Evolutionary conservation across 306 rosid genomes (phyloP), one percentile per base, ranked within the genome.

Genomic region (Oemleria cerasiformis): DNA sequence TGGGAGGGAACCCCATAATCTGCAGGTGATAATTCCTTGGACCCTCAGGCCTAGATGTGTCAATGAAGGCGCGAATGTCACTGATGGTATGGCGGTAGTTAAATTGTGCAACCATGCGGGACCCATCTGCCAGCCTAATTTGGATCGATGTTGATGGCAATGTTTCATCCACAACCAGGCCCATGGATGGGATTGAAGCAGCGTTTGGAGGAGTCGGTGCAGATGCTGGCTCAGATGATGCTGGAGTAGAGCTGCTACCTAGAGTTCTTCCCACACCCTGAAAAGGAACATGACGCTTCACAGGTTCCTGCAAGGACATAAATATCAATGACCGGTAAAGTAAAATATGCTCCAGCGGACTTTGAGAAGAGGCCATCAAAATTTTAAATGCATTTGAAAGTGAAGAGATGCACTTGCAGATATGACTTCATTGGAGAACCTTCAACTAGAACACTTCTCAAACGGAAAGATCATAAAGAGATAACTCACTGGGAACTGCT

Each of bases 241-340:
- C 75, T 38, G 97, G 80, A 73, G 79, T 57, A 64, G 98, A 86
- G 85, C 88, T 84, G 86, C 96, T 75, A 78, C 97, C 99, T 9
- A 94, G 87, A 73, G 99, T 91, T 82, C 97, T 89, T 75, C 99
- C 99, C 55, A 86, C 88, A 45, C 97, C 99, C 76, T 91, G 96
- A 84, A 91, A 94, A 75, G 95, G 71, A 59, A 73, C 84, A 20
- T 76, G 86, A 53, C 13, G 83, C 78, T 78, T 89, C 81, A 84
- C 92, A 8, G 91, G 90, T 78, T 94, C 97, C 99, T 94, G 85
- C 61, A 81, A 55, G 51, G 20, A 55, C 62, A 62, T 49, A 70
- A 65, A 69, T 53, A 66, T 54, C 0, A 40, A 54, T 36, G 19
- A 17, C n/a, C 42, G 7, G 67, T 65, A 9, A 65, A 45, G 39